Base-by-base conservation (phyloP, 1,284 basidiomycete species). In the Coriolopsis trogii region DNA sequence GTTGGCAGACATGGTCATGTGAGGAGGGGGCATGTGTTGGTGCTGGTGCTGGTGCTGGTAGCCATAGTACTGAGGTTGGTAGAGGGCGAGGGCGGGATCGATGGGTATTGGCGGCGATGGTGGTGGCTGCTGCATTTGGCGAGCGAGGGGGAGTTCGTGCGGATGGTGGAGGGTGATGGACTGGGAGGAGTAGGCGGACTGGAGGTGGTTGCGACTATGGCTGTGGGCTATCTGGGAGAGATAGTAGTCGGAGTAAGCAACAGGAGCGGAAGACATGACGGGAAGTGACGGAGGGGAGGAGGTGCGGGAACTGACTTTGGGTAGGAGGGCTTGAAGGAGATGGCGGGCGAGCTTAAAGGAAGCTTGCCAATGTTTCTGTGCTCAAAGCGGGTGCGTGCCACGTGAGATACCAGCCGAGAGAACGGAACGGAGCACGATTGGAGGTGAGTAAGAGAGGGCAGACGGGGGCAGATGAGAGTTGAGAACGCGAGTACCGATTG, bases 81-180 rank as follows among this genome's bases (percentile, higher is more conserved):
- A 87, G 36, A 85, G 69, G n/a, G 84, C 74, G 13, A 88, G 73
- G 4, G 84, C 69, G 38, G 85, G 85, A 67, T 87, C 85, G 49
- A 86, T 81, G n/a, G 80, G 79, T 34, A 81, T 73, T 38, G 79
- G 73, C 1, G 82, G 79, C 20, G 82, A 82, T 48, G 78, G 76
- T 40, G 82, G 77, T 75, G 80, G 77, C 31, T 78, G 80, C 56
- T 76, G 82, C 60, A 63, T 63, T 23, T 64, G 66, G 48, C 58
- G 62, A 6, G 52, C 51, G 46, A 60, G 51, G 28, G 53, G 36
- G 49, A 55, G 60, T 37, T 65, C 61, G 60, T 61, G 65, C 23
- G 58, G 56, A 30, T 61, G 66, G 53, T 63, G 63, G 36, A 59
- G 59, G 40, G 55, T 59, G 52, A 61, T 64, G 55, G 58, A 61